These are phyloP conservation scores for Auriculariales sp. DNA, from an alignment of 768 basidiomycete species.

Conservation along the genomic window DNA sequence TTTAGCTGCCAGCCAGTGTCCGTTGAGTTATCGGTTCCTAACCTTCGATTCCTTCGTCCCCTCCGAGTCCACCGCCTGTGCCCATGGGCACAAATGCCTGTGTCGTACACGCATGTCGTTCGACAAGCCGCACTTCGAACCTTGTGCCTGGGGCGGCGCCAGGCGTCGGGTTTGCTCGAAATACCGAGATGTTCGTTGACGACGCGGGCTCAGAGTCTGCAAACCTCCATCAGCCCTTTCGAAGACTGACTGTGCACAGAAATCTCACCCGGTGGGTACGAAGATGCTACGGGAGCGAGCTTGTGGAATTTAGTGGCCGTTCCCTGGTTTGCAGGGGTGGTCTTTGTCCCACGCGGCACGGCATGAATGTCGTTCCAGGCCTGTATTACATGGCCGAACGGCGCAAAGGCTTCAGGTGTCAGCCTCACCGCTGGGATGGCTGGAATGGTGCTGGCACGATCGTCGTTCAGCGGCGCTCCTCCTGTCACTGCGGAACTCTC, in stretches of 20 bases:
- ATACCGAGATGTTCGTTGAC: constrained; percentile 68
- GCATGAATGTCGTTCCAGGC: constrained; percentile 57
- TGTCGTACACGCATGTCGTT: constrained; percentile 79
- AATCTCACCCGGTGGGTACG: too few species aligned
- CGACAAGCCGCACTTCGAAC: constrained; percentile 57
- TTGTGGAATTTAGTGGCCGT: constrained; percentile 92
- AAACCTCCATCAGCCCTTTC: too few species aligned
- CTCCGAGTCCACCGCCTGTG: constrained; percentile 19
- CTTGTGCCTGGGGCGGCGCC: constrained; percentile 28
- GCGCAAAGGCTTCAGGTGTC: constrained; percentile 72
- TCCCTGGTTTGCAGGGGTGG: constrained; percentile 77
- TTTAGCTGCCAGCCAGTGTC: too few species aligned
- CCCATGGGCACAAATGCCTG: constrained; percentile 96
- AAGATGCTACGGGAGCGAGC: constrained; percentile 51
- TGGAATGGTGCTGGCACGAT: constrained; percentile 1
- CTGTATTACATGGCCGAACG: constrained; percentile 86
- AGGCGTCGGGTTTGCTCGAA: constrained; percentile 53
- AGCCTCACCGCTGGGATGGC: constrained; percentile 48
- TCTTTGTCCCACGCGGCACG: constrained; percentile 49
- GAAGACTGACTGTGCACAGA: too few species aligned
- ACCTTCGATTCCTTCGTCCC: constrained; percentile 18
- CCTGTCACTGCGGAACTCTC: not conserved
- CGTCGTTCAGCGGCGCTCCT: not conserved
- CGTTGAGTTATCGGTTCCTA: too few species aligned
- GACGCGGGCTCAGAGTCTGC: constrained; percentile 37